Conservation (phyloP, 2,329 filamentous ascomycete species). For the Thielaviopsis euricoi region DNA sequence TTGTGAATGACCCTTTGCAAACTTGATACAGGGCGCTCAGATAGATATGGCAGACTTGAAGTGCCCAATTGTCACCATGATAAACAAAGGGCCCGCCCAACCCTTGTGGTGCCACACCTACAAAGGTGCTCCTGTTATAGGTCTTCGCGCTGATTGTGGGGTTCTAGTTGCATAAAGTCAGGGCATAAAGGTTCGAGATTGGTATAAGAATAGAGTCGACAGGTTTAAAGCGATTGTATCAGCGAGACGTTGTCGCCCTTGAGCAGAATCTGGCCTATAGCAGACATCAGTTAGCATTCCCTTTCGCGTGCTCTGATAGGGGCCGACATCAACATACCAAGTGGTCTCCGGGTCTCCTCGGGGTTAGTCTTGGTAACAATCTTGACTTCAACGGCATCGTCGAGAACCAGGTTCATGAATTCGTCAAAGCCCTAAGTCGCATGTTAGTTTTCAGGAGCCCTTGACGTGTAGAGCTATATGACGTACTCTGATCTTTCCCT, state of each 20-base stretch:
- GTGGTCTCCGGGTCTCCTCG: conserved; percentile 57
- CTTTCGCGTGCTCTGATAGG: background rate
- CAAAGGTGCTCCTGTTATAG: background rate
- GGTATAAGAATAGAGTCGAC: background rate
- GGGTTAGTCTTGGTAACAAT: conserved; percentile 63
- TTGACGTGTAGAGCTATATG: conserved; percentile 46
- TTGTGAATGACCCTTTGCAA: no score
- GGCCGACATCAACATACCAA: conserved; percentile 41
- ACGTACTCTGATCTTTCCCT: conserved; percentile 84
- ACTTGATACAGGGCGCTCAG: background rate
- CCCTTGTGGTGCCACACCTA: background rate
- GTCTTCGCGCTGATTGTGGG: background rate
- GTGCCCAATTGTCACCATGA: background rate
- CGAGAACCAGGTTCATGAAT: conserved; percentile 97
- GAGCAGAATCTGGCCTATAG: conserved; percentile 61
- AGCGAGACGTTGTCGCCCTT: conserved; percentile 81
- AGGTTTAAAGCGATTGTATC: conserved; percentile 36
- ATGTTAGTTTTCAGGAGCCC: conserved; percentile 12
- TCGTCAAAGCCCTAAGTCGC: conserved; percentile 82
- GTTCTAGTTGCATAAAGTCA: background rate
- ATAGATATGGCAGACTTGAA: background rate
- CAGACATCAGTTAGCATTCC: conserved; percentile 15
- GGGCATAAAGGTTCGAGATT: background rate
- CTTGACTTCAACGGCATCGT: conserved; percentile 87
- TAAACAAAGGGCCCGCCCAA: background rate